These are phyloP conservation scores for Mycena floridula DNA, from an alignment of 768 basidiomycete genomes.

Conservation along the genomic window DNA sequence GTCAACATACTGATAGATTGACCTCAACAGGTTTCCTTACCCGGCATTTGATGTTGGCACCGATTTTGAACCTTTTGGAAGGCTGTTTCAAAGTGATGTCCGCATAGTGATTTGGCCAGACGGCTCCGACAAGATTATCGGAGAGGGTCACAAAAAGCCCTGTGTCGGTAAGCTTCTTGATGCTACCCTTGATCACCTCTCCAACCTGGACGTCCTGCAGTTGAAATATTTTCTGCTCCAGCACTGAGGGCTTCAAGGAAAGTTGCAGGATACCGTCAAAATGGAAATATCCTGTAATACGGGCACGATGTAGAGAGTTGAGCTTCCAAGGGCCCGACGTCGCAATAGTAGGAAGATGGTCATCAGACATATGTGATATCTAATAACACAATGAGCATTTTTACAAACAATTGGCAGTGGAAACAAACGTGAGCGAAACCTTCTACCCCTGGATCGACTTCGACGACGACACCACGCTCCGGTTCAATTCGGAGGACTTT, in stretches of 20 bases:
- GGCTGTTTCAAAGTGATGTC: conserved; percentile 95
- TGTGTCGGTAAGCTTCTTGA: conserved; percentile 78
- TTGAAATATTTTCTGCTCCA: conserved; percentile 84
- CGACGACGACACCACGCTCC: conserved; percentile 77
- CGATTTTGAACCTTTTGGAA: conserved; percentile 82
- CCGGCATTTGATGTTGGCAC: conserved; percentile 77
- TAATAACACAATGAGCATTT: conserved; percentile 24
- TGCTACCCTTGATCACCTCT: conserved; percentile 77
- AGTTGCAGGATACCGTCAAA: conserved; percentile 88
- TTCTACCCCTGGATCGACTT: conserved; percentile 54
- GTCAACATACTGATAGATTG: conserved; percentile 4
- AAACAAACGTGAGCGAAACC: conserved; percentile 86
- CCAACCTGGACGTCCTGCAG: conserved; percentile 81
- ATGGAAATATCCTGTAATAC: conserved; percentile 79
- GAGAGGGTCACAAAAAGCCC: conserved; percentile 83
- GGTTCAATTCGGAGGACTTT: conserved; percentile 70
- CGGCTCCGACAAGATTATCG: conserved; percentile 84
- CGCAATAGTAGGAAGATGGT: conserved; percentile 78
- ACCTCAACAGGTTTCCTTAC: conserved; percentile 36
- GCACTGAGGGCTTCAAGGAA: conserved; percentile 75
- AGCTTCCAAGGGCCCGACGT: conserved; percentile 76
- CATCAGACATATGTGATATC: conserved; percentile 94
- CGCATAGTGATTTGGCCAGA: conserved; percentile 94
- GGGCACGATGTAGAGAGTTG: conserved; percentile 74
- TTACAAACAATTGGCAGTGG: neutral